phyloP scores from a whole-genome alignment of 208 protist genomes.

The Plasmodiophora brassicae region DNA sequence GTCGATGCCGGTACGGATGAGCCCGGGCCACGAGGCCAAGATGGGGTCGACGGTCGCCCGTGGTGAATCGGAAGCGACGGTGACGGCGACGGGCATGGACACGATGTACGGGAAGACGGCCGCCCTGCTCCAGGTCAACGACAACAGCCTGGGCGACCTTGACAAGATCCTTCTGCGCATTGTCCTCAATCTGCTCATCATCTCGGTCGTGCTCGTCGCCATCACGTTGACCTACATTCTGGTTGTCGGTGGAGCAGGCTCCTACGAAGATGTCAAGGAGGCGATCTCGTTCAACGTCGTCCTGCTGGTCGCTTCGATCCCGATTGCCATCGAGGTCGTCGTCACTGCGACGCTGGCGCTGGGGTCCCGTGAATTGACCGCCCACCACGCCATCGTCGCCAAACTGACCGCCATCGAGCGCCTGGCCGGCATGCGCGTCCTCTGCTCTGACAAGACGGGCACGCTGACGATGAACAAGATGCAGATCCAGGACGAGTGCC shows the following conservation, averaged over 20 bases:
- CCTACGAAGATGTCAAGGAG: background rate
- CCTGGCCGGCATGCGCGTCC: constrained; percentile 40
- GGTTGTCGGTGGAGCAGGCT: background rate
- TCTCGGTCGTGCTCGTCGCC: constrained; percentile 62
- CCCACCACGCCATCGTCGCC: constrained; percentile 82
- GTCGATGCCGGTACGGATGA: constrained; percentile 84
- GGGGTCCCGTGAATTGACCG: constrained; percentile 40
- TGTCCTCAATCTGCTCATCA: constrained; percentile 22
- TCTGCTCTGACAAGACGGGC: constrained; percentile 87
- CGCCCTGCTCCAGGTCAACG: constrained; percentile 63
- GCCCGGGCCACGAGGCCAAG: constrained; percentile 74
- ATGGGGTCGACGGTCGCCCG: constrained; percentile 71
- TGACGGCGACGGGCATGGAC: constrained; percentile 74
- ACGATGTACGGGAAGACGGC: constrained; percentile 88
- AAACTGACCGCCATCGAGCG: constrained; percentile 75
- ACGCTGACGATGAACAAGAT: constrained; percentile 83
- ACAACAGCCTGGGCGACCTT: constrained; percentile 25
- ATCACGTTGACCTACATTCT: constrained; percentile 33
- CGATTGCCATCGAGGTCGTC: constrained; percentile 65
- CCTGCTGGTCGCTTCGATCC: constrained; percentile 56
- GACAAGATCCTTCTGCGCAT: constrained; percentile 63
- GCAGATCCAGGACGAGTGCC: background rate
- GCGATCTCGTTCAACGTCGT: constrained; percentile 23
- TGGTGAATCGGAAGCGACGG: constrained; percentile 61
- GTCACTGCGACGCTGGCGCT: constrained; percentile 35